Base-by-base conservation (phyloP, 805 yeast species). In the Myxozyma udenii region DNA sequence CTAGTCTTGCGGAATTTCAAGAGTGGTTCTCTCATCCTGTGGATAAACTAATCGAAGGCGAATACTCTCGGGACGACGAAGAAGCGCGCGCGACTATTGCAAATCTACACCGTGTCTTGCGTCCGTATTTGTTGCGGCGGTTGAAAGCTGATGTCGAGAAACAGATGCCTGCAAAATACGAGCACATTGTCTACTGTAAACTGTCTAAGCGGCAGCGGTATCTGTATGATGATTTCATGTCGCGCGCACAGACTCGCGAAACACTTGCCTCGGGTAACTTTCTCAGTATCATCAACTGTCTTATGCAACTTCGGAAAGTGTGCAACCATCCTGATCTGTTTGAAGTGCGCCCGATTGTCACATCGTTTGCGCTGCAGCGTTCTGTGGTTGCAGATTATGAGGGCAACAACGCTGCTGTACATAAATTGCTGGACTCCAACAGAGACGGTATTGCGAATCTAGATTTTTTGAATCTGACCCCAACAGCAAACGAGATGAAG, bases 151-250 rank as follows among this genome's bases (percentile, higher is more conserved):
- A 93, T 69, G 99, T 93, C 12, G 99, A 93, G 63, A 89, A 91
- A 64, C 98, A 93, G 69, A 93, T 93, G 98, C 99, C 99, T 1
- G 96, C 86, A 0, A 93, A 93, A 65, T 87, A 89, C 67, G 99
- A 93, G 67, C 99, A 93, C 67, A 83, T 93, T 52, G 83, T 93
- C 4, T 87, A 86, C 66, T 95, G 98, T 71, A 79, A 95, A 24
- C 71, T 93, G 41, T 89, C 97, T 1, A 89, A 93, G 62, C 78
- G 99, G 58, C 99, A 93, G 66, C 72, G 98, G 54, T 86, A 80
- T 63, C 70, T 93, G 49, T 93, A 93, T 63, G 98, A 93, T 67
- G 99, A 93, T 68, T 93, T 93, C 65, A 87, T 93, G 95, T 85
- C 96, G 1, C 76, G 98, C 58, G 95, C 98, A 5, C 91, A 91